phyloP scores from a whole-genome alignment of 2,329 filamentous ascomycete genomes.

The Chaetomium globosum region DNA sequence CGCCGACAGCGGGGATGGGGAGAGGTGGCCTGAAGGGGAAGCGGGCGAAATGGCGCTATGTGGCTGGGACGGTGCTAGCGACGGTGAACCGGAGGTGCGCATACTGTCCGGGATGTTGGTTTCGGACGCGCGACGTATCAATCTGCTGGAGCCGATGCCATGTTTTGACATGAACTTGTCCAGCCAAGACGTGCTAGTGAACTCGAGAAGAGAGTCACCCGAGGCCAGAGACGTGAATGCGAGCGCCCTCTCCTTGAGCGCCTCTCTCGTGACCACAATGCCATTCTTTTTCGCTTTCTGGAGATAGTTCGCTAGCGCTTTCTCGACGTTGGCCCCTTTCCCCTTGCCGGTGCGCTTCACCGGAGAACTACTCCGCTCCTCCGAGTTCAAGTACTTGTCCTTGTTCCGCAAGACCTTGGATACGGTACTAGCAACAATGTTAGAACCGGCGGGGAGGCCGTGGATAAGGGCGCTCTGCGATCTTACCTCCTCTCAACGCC shows the following conservation, averaged over 20 bases:
- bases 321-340: constrained; percentile 87
- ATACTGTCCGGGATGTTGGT: constrained; percentile 71
- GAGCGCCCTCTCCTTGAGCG: constrained; percentile 80
- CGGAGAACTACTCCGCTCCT: constrained; percentile 76
- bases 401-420: constrained; percentile 94
- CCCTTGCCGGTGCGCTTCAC: constrained; percentile 76
- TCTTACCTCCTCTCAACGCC: constrained; percentile 94
- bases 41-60: constrained; percentile 70
- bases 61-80: constrained; percentile 61
- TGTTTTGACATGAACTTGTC: constrained; percentile 96
- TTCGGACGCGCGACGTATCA: constrained; percentile 62
- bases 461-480: background rate
- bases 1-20: constrained; percentile 70
- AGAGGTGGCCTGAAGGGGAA: constrained; percentile 67
- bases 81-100: constrained; percentile 52
- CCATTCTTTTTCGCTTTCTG: constrained; percentile 79
- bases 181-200: constrained; percentile 76
- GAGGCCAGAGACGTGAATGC: constrained; percentile 74
- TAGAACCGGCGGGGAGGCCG: constrained; percentile 34
- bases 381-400: constrained; percentile 86
- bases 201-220: constrained; percentile 70
- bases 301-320: constrained; percentile 84
- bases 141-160: constrained; percentile 53
- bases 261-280: constrained; percentile 71
- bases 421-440: constrained; percentile 72